Percentiles rank a stretch among this genome's conserved stretches.
phyloP scores from a whole-genome alignment of 2,329 filamentous ascomycete genomes.

The Malbranchea cinnamomea region DNA sequence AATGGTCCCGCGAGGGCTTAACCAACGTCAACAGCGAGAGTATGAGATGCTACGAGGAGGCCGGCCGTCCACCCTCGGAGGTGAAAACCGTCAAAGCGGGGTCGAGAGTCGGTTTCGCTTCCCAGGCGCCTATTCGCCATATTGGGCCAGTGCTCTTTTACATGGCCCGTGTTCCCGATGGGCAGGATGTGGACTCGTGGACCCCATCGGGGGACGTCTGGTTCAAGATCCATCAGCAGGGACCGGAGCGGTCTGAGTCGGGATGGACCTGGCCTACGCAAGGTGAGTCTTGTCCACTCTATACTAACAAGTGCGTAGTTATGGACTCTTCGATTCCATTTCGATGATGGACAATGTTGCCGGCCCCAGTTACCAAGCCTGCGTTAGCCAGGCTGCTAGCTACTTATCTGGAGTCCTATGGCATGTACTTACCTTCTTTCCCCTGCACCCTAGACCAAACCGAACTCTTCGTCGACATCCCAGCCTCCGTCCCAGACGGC shows the following conservation, averaged over 20 bases:
- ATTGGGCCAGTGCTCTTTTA: constrained; percentile 28
- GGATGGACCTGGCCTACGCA: constrained; percentile 29
- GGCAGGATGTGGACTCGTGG: constrained; percentile 24
- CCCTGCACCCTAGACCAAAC: background rate
- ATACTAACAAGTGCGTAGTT: background rate
- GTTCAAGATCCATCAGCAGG: constrained; percentile 32
- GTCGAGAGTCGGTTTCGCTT: constrained; percentile 30
- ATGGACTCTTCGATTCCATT: background rate
- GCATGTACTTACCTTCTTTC: constrained; percentile 1
- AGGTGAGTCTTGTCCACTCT: constrained; percentile 14
- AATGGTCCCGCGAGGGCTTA: constrained; percentile 3
- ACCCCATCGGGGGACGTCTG: constrained; percentile 25
- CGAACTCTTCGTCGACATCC: constrained; percentile 1
- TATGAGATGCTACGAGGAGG: constrained; percentile 1
- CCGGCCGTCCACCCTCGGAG: constrained; percentile 1
- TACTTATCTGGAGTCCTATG: too few relatives aligned
- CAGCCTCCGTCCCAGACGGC: constrained; percentile 3
- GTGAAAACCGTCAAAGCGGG: constrained; percentile 24
- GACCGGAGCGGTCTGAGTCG: constrained; percentile 17
- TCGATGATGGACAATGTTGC: too few relatives aligned
- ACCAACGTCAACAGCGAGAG: constrained; percentile 1
- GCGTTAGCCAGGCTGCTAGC: constrained; percentile 1
- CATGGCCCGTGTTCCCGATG: constrained; percentile 27
- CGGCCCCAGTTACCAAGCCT: background rate
- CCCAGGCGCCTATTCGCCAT: constrained; percentile 29